Evolutionary conservation across 164 flowering plant species (phyloP).

Genomic region (Hamamelis virginiana): DNA sequence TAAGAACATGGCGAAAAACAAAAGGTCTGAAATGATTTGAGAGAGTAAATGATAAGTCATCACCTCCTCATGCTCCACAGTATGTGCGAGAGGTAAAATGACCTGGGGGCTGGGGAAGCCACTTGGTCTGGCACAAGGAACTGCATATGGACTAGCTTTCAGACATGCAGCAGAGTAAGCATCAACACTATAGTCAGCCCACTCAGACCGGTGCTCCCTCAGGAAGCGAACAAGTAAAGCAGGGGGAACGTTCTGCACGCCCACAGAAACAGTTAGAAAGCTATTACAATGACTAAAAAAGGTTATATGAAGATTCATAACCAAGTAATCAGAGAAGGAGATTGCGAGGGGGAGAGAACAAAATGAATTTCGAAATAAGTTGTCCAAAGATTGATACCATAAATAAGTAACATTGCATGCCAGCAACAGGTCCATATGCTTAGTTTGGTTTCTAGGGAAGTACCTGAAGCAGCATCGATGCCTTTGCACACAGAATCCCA

Average conservation of each 20-base stretch:
- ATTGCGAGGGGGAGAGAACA: neutral
- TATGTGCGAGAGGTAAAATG: slow-evolving; percentile 74
- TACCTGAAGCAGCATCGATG: slow-evolving; percentile 87
- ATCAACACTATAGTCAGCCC: slow-evolving; percentile 83
- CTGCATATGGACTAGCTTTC: slow-evolving; percentile 54
- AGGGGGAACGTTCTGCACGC: slow-evolving; percentile 72
- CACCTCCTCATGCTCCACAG: slow-evolving; percentile 84
- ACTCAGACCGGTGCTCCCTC: slow-evolving; percentile 86
- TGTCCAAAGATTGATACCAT: neutral
- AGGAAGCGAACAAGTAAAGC: slow-evolving; percentile 78
- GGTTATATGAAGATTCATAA: neutral
- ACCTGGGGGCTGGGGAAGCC: slow-evolving; percentile 66
- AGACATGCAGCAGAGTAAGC: slow-evolving; percentile 71
- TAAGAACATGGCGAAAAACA: neutral
- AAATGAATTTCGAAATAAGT: neutral
- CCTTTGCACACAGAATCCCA: slow-evolving; percentile 81
- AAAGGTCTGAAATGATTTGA: neutral
- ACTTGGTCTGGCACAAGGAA: slow-evolving; percentile 60
- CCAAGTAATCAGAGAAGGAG: neutral
- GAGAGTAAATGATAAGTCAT: neutral
- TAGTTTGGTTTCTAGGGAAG: neutral
- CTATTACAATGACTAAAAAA: neutral
- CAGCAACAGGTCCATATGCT: neutral
- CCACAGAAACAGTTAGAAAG: neutral
- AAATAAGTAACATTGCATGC: neutral